phyloP scores from a whole-genome alignment of 371 early-diverging fungal genomes.

The Encephalitozoon intestinalis region DNA sequence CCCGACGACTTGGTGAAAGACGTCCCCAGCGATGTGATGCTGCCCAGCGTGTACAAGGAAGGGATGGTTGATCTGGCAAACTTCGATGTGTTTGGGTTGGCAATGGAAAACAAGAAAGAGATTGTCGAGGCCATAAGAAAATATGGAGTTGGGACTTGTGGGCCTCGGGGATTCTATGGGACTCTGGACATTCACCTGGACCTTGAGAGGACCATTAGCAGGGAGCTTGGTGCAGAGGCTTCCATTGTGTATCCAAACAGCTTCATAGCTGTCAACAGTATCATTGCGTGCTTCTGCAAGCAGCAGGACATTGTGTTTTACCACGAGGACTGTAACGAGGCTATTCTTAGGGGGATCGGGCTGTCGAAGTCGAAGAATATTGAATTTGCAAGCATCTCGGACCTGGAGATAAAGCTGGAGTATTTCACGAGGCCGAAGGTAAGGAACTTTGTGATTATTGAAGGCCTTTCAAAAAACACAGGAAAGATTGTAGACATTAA shows the following conservation, averaged over 20 bases:
- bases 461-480: slow-evolving; percentile 81
- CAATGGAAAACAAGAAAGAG: slow-evolving; percentile 63
- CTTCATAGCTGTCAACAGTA: slow-evolving; percentile 79
- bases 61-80: neutral
- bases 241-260: slow-evolving; percentile 95
- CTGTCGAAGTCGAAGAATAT: slow-evolving; percentile 47
- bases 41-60: neutral
- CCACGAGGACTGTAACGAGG: slow-evolving; percentile 52
- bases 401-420: slow-evolving; percentile 46
- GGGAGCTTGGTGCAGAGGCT: slow-evolving; percentile 74
- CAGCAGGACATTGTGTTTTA: slow-evolving; percentile 84
- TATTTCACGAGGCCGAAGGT: slow-evolving; percentile 58
- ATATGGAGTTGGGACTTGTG: slow-evolving; percentile 95
- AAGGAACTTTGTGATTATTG: slow-evolving; percentile 81
- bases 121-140: slow-evolving; percentile 75
- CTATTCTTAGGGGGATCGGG: slow-evolving; percentile 56
- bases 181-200: slow-evolving; percentile 92
- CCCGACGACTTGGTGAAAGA: slow-evolving; percentile 14
- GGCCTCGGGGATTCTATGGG: slow-evolving; percentile 97
- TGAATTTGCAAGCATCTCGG: slow-evolving; percentile 42
- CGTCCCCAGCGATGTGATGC: neutral
- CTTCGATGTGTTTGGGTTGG: slow-evolving; percentile 44
- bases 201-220: slow-evolving; percentile 77
- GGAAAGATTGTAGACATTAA: slow-evolving; percentile 80
- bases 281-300: slow-evolving; percentile 92